Conservation (phyloP, 768 basidiomycete species). For the Pleurotus djamor region DNA sequence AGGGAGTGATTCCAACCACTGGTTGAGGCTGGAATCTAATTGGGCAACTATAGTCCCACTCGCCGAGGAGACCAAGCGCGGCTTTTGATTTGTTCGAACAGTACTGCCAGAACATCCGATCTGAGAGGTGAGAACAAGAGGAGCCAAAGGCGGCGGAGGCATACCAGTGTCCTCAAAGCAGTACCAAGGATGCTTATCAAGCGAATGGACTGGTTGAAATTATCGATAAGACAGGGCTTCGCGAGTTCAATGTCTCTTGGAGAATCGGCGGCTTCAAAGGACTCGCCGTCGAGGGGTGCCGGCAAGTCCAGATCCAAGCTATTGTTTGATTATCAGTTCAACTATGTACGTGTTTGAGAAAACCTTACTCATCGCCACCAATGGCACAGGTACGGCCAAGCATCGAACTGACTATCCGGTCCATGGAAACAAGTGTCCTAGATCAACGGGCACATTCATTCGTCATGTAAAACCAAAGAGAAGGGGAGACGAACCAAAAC, state of each 20-base stretch:
- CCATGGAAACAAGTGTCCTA: slow-evolving; percentile 50
- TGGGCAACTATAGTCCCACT: slow-evolving; percentile 65
- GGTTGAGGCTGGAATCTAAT: slow-evolving; percentile 68
- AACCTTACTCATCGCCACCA: slow-evolving; percentile 70
- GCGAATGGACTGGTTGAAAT: slow-evolving; percentile 53
- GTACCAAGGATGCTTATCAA: slow-evolving; percentile 62
- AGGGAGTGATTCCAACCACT: slow-evolving; percentile 69
- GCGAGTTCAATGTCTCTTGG: slow-evolving; percentile 45
- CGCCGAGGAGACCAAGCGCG: slow-evolving; percentile 45
- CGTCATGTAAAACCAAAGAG: not conserved
- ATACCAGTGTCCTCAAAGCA: slow-evolving; percentile 55
- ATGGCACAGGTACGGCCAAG: slow-evolving; percentile 72
- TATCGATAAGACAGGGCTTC: slow-evolving; percentile 49
- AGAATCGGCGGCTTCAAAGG: slow-evolving; percentile 56
- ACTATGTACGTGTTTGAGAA: not conserved
- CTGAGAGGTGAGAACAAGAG: no score
- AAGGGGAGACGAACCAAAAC: slow-evolving; percentile 45
- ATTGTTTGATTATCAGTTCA: not conserved
- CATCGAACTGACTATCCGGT: slow-evolving; percentile 41
- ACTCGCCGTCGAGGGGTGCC: slow-evolving; percentile 65
- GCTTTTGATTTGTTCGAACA: slow-evolving; percentile 64
- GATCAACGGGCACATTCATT: not conserved
- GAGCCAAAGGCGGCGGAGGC: not conserved
- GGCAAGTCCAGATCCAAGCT: slow-evolving; percentile 75
- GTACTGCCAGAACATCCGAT: slow-evolving; percentile 41